A percentile compares a stretch with the other conserved stretches of the same genome.
Evolutionary conservation across 768 basidiomycete species (phyloP).

Genomic region (Austroboletus festivus): DNA sequence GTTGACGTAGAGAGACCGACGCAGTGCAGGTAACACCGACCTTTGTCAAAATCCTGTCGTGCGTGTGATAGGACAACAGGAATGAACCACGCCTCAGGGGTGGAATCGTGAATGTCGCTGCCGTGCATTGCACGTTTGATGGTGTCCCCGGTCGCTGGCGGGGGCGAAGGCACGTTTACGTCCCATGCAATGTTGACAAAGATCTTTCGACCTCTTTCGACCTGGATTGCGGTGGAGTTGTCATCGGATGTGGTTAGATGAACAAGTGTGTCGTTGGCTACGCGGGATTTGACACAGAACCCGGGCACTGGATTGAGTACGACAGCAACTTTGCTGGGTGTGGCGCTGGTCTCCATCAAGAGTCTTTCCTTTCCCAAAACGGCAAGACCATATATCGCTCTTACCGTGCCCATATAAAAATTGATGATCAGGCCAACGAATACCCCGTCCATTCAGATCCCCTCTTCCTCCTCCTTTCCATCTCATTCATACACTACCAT

Average conservation of each 20-base stretch:
- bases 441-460: neutral
- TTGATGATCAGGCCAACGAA: neutral
- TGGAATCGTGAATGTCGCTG: slow-evolving; percentile 39
- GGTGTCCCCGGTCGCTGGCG: slow-evolving; percentile 53
- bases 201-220: slow-evolving; percentile 55
- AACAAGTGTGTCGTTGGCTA: slow-evolving; percentile 37
- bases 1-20: neutral
- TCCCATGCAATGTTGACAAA: slow-evolving; percentile 80
- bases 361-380: neutral
- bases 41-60: slow-evolving; percentile 65
- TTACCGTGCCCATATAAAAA: slow-evolving; percentile 31
- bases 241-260: too few species aligned
- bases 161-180: slow-evolving; percentile 62
- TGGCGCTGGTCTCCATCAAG: slow-evolving; percentile 17
- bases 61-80: slow-evolving; percentile 69
- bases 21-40: slow-evolving; percentile 35
- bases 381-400: neutral
- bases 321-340: slow-evolving; percentile 20
- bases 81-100: slow-evolving; percentile 54
- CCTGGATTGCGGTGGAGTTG: slow-evolving; percentile 1
- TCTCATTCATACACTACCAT: slow-evolving; percentile 2
- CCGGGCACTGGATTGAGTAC: slow-evolving; percentile 58
- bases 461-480: neutral
- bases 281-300: slow-evolving; percentile 66
- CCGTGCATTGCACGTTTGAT: slow-evolving; percentile 59